Percentiles rank a stretch among this genome's conserved stretches.
Evolutionary conservation across 306 rosid species (phyloP).

Genomic region (Vicia villosa): DNA sequence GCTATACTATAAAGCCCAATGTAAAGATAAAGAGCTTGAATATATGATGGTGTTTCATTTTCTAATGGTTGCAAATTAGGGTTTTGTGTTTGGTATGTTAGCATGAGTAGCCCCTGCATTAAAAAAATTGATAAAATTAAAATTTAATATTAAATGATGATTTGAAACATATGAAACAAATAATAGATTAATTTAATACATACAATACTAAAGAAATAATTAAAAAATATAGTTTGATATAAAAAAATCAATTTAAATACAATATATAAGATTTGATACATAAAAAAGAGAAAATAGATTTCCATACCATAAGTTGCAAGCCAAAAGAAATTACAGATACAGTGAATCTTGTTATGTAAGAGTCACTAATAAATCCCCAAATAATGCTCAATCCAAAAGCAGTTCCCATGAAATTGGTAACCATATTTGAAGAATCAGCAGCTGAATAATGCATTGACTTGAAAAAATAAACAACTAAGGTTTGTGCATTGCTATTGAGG

Average conservation of each 20-base stretch:
- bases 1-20: conserved; percentile 42
- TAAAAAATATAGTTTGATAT: too few species aligned
- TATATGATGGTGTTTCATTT: neutral
- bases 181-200: too few species aligned
- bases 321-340: conserved; percentile 25
- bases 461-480: conserved; percentile 35
- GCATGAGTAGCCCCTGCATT: neutral
- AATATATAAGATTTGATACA: too few species aligned
- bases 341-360: too few species aligned
- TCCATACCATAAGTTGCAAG: conserved; percentile 35
- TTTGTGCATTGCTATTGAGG: conserved; percentile 34
- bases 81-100: too few species aligned
- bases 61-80: neutral
- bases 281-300: too few species aligned
- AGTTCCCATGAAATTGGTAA: conserved; percentile 47
- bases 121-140: too few species aligned
- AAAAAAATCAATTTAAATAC: too few species aligned
- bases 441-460: conserved; percentile 45
- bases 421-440: conserved; percentile 45
- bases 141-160: neutral
- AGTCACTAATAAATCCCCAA: conserved; percentile 46
- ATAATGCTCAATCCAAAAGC: conserved; percentile 40
- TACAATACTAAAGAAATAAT: too few species aligned
- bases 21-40: conserved; percentile 34
- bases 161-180: too few species aligned